A percentile compares a stretch with the other conserved stretches of the same genome.
phyloP scores from a whole-genome alignment of 306 rosid genomes.

The Begonia masoniana region DNA sequence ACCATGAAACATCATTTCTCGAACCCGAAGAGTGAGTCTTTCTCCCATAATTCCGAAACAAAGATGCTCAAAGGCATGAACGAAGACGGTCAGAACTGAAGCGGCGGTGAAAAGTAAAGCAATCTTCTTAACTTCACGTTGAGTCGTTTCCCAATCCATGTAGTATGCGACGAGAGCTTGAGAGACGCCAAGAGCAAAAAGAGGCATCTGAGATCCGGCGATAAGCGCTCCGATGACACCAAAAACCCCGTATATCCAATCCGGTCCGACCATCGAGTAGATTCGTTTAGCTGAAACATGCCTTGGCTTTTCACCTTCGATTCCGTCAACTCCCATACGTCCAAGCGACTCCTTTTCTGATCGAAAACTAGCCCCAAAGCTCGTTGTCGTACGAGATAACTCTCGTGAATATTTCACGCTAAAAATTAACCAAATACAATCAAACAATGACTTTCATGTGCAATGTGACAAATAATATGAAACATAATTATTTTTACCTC shows the following conservation, averaged over 20 bases:
- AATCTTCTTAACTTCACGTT: conserved; percentile 53
- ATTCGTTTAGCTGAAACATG: conserved; percentile 45
- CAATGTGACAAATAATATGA: too few species aligned
- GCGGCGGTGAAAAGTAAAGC: conserved; percentile 63
- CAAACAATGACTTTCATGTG: neutral
- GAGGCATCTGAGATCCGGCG: conserved; percentile 97
- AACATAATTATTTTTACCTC: conserved; percentile 30
- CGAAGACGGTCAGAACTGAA: conserved; percentile 55
- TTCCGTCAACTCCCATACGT: conserved; percentile 41
- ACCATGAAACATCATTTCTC: conserved; percentile 87
- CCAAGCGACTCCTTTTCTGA: conserved; percentile 80
- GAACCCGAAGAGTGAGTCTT: conserved; percentile 82
- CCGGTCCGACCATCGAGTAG: conserved; percentile 80
- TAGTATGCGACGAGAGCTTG: conserved; percentile 89
- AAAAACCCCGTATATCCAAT: conserved; percentile 66
- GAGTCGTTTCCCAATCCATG: conserved; percentile 93
- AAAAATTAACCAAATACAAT: conserved; percentile 6
- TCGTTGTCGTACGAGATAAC: conserved; percentile 49
- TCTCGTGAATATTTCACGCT: conserved; percentile 62
- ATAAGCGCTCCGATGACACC: conserved; percentile 71
- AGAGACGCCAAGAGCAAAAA: conserved; percentile 86
- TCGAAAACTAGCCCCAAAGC: conserved; percentile 75
- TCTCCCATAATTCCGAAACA: conserved; percentile 93
- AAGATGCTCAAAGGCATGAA: conserved; percentile 74
- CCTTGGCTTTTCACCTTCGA: conserved; percentile 29